These are phyloP conservation scores for Schizophyllum commune DNA, from an alignment of 1,284 basidiomycete genomes.

Conservation along the genomic window DNA sequence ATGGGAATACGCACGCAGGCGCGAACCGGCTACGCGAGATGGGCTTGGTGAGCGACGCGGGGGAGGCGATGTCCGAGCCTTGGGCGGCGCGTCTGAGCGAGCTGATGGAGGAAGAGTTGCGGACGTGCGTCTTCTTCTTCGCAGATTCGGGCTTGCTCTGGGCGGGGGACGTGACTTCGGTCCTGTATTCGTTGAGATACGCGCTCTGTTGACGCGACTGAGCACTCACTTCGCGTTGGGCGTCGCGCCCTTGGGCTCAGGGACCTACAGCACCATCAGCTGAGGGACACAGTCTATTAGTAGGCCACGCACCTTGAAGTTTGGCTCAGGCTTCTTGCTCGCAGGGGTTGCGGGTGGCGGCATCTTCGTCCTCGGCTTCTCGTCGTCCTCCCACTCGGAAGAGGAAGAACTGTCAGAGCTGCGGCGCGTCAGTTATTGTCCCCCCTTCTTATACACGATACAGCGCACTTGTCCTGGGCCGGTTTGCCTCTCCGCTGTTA, in stretches of 20 bases:
- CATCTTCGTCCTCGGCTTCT: neutral
- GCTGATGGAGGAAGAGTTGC: constrained; percentile 22
- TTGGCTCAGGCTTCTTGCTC: neutral
- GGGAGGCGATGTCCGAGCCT: constrained; percentile 11
- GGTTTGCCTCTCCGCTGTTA: neutral
- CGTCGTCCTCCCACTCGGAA: neutral
- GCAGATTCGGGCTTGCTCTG: constrained; percentile 18
- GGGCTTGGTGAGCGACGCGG: constrained; percentile 17
- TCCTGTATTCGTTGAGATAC: neutral
- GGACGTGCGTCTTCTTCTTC: constrained; percentile 14
- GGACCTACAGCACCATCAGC: neutral
- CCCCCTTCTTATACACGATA: constrained; percentile 1
- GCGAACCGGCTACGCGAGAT: constrained; percentile 15
- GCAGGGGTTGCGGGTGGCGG: neutral
- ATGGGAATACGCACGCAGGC: constrained; percentile 1
- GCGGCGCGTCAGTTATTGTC: neutral
- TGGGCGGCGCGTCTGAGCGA: constrained; percentile 22
- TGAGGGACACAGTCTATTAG: neutral
- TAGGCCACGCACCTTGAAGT: neutral
- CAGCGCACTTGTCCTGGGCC: constrained; percentile 1
- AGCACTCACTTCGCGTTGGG: neutral
- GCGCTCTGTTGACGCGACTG: neutral
- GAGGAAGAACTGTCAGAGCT: neutral
- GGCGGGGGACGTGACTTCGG: constrained; percentile 14
- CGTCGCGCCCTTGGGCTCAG: neutral